Conservation (phyloP, 192 early-diverging fungal genomes). For the Coemansia aciculifera region DNA sequence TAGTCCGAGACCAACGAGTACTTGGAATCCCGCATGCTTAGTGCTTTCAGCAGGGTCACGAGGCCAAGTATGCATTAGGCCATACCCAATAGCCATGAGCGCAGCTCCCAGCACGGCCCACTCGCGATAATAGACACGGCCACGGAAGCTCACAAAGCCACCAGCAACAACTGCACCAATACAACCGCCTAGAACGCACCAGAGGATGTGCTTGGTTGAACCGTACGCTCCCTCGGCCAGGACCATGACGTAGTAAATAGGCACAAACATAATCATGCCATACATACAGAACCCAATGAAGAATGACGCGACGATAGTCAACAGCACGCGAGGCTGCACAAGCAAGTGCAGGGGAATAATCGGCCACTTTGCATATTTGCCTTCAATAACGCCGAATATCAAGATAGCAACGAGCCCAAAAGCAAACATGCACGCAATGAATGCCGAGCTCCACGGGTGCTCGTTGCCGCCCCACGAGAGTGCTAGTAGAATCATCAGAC, state of each 20-base stretch:
- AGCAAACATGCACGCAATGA: slow-evolving; percentile 55
- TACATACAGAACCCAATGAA: slow-evolving; percentile 52
- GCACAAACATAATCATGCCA: slow-evolving; percentile 55
- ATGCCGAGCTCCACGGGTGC: slow-evolving; percentile 56
- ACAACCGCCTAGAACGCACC: slow-evolving; percentile 36
- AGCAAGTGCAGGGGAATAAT: slow-evolving; percentile 56
- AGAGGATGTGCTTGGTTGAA: slow-evolving; percentile 38
- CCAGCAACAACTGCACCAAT: slow-evolving; percentile 34
- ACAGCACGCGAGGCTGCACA: slow-evolving; percentile 31
- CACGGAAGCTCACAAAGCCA: slow-evolving; percentile 22
- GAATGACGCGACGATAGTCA: slow-evolving; percentile 31
- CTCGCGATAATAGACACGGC: slow-evolving; percentile 40
- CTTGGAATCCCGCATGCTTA: slow-evolving; percentile 34
- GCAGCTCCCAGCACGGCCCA: slow-evolving; percentile 40
- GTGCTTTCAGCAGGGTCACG: slow-evolving; percentile 12
- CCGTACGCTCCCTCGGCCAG: slow-evolving; percentile 20
- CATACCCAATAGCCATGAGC: slow-evolving; percentile 45
- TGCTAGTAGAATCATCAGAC: slow-evolving; percentile 58
- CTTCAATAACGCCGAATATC: slow-evolving; percentile 61
- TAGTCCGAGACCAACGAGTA: slow-evolving; percentile 44
- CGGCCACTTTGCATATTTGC: slow-evolving; percentile 65
- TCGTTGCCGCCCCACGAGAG: slow-evolving; percentile 64
- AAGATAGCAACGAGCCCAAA: slow-evolving; percentile 39
- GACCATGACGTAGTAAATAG: slow-evolving; percentile 49
- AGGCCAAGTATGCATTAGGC: slow-evolving; percentile 47